Conservation (phyloP, 768 basidiomycete species). For the Daedalea quercina region DNA sequence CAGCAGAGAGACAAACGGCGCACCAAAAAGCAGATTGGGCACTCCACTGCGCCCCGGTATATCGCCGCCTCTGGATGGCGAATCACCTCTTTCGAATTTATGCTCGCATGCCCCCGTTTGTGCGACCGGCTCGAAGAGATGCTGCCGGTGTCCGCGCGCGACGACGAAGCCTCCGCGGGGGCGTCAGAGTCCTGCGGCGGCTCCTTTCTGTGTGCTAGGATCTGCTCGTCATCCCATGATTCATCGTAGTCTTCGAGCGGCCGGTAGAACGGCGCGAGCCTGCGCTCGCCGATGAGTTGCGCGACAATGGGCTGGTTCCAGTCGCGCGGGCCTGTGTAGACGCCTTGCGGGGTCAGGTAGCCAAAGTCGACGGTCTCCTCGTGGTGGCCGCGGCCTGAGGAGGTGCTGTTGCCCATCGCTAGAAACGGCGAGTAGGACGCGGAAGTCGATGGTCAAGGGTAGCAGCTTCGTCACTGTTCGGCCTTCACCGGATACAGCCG, state of each 20-base stretch:
- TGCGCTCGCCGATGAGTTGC: conserved; percentile 81
- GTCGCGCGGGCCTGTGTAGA: conserved; percentile 79
- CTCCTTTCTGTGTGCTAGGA: conserved; percentile 76
- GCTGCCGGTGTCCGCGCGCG: conserved; percentile 37
- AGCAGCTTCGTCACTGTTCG: neutral
- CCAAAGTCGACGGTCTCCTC: conserved; percentile 86
- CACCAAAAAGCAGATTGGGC: conserved; percentile 97
- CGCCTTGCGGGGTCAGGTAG: conserved; percentile 71
- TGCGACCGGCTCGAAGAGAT: conserved; percentile 22
- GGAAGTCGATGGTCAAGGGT: neutral
- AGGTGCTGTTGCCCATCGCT: conserved; percentile 76
- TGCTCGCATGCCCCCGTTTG: conserved; percentile 28
- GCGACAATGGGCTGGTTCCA: conserved; percentile 87
- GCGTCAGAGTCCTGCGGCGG: conserved; percentile 42
- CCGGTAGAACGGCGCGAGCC: conserved; percentile 92
- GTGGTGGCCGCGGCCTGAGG: conserved; percentile 65
- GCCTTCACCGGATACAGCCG: neutral
- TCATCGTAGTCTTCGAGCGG: conserved; percentile 92
- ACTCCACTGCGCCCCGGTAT: conserved; percentile 84
- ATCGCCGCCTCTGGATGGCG: conserved; percentile 69
- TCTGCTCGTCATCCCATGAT: conserved; percentile 83
- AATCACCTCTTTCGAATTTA: conserved; percentile 49
- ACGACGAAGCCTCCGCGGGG: conserved; percentile 31
- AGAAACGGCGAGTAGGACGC: neutral
- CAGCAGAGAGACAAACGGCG: conserved; percentile 26